Base-by-base conservation (phyloP, 208 protist genomes). In the Leishmania aethiopica region DNA sequence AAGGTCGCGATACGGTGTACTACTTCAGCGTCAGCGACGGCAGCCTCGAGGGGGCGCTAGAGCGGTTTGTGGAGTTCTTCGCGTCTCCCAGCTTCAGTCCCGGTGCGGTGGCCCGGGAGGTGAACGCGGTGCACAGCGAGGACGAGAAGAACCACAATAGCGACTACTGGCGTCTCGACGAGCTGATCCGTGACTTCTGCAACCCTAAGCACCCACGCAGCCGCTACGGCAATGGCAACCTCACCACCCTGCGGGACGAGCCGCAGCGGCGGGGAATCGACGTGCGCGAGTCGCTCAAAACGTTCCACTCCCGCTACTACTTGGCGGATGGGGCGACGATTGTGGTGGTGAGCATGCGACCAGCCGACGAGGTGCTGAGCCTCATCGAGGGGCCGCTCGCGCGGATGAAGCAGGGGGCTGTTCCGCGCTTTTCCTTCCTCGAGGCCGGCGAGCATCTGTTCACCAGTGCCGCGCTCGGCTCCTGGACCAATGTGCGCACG, bases 1-100 rank as follows among this genome's bases (percentile, higher is more conserved):
- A 83, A 7, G 86, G 85, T 49, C 55, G 91, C 40, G 72, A 83
- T 25, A 99, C 98, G 19, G 94, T 89, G 17, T 99, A 96, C 87
- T 97, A 97, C 80, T 99, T 99, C 75, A 87, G 86, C 40, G 88
- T 99, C 28, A 88, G 84, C 60, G 75, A 91, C 37, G 89, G 83
- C 57, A 85, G 87, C 15, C 85, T 99, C 28, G 83, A 94, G 55
- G 95, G 91, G 15, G 95, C 91, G 2, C 87, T 99, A n/a, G 95
- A 98, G 71, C 91, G 94, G 11, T 99, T 99, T 78, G 81, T 98
- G 47, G 92, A 98, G 82, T 99, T 99, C 80, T 99, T 99, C 81
- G 91, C 97, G 64, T 76, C 90, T 8, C 98, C 98, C 35, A 93
- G 88, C 49, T 98, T 99, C 79, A 96, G 93, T 47, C 72, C 86